Percentiles rank a stretch among this genome's conserved stretches.
These are phyloP conservation scores for Botrytis byssoidea DNA, from an alignment of 2,329 filamentous ascomycete genomes.

Conservation along the genomic window DNA sequence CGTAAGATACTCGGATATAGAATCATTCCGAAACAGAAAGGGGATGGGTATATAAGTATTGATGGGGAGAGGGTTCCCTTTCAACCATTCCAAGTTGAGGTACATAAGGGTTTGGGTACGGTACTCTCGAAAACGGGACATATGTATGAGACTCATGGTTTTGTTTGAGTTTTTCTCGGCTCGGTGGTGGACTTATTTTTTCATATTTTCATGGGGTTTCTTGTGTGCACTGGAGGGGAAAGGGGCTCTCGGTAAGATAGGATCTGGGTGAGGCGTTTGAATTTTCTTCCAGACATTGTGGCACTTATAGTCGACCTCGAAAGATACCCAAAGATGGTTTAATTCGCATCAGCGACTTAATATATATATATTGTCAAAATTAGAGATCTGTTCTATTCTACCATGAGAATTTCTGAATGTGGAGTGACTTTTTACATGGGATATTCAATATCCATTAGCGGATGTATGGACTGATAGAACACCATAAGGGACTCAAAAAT, in stretches of 20 bases:
- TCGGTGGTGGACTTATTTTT: not conserved
- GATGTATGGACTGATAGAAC: too few species aligned
- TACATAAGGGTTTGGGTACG: slow-evolving; percentile 78
- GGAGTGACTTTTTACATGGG: slow-evolving; percentile 4
- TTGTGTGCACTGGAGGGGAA: slow-evolving; percentile 21
- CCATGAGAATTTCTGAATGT: not conserved
- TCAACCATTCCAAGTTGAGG: slow-evolving; percentile 85
- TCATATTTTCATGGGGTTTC: not conserved
- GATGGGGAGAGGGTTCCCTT: slow-evolving; percentile 89
- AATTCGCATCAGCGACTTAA: slow-evolving; percentile 2
- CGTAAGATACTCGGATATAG: slow-evolving; percentile 86
- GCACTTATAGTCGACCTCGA: not conserved
- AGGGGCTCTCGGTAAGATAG: slow-evolving; percentile 24
- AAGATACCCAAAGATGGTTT: slow-evolving; percentile 20
- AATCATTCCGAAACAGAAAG: slow-evolving; percentile 70
- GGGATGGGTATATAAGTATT: slow-evolving; percentile 84
- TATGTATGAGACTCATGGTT: slow-evolving; percentile 64
- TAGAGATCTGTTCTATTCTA: slow-evolving; percentile 10
- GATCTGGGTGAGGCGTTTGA: slow-evolving; percentile 14
- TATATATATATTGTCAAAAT: slow-evolving; percentile 18
- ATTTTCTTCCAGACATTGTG: not conserved
- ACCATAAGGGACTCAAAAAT: too few species aligned
- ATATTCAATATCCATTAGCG: not conserved
- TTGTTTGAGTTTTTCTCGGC: slow-evolving; percentile 23
- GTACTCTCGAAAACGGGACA: slow-evolving; percentile 75